phyloP scores from a whole-genome alignment of 768 basidiomycete genomes.

The Leucosporidium yakuticum region DNA sequence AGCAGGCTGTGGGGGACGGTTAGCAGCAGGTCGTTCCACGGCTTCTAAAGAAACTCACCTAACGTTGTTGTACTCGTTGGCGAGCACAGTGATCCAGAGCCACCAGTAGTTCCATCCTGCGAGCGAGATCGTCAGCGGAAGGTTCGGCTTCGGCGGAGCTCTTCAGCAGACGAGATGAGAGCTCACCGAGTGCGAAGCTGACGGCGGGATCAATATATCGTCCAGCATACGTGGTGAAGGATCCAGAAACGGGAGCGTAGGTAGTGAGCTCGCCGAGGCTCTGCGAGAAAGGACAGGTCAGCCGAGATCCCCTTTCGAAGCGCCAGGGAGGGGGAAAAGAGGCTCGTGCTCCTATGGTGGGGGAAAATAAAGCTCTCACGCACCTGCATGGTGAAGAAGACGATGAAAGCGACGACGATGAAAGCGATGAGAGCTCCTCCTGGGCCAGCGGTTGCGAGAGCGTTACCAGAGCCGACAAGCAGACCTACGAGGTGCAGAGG shows the following conservation, averaged over 20 bases:
- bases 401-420: not conserved
- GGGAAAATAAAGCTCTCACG: too few species aligned
- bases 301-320: too few species aligned
- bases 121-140: too few species aligned
- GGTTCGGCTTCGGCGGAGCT: not conserved
- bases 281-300: too few species aligned
- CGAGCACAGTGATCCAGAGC: too few species aligned
- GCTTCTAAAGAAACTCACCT: too few species aligned
- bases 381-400: not conserved
- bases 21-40: too few species aligned
- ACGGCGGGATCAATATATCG: not conserved
- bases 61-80: too few species aligned
- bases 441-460: not conserved
- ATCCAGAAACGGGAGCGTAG: not conserved
- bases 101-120: too few species aligned
- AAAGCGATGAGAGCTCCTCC: not conserved
- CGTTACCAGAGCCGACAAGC: not conserved
- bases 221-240: too few species aligned
- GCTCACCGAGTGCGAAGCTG: not conserved
- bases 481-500: not conserved
- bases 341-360: too few species aligned
- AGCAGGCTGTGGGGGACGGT: not conserved
- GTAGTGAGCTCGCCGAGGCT: not conserved
- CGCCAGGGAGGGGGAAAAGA: too few species aligned
- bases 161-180: not conserved